Evolutionary conservation across 2,329 filamentous ascomycete species (phyloP), one percentile per base, ranked within the genome.

Genomic region (Paraphaeosphaeria sporulosa): DNA sequence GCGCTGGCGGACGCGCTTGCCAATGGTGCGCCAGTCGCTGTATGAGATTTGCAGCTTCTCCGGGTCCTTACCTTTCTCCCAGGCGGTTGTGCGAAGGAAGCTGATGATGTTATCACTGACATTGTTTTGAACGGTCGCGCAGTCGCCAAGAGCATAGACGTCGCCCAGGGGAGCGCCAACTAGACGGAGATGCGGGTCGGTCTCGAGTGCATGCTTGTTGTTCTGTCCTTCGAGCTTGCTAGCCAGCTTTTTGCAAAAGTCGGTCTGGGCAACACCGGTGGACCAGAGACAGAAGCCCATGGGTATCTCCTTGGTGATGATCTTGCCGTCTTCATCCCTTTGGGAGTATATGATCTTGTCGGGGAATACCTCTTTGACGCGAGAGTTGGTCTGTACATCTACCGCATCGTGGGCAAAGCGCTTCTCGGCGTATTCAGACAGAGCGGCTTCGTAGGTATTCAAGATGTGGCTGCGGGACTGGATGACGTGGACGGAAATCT

Each of bases 281-380:
- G 95, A 98, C 95, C 95, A 99, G 15, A 99, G 84, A 71, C 95
- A 98, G 81, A 99, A 97, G 30, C 93, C 95, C 83, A 93, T 94
- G 0, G 95, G 94, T 0, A 99, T 87, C 71, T 99, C 95, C 77
- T 99, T 99, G 25, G 89, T 90, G n/a, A 97, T 70, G 0, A 89
- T 78, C 32, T 88, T 86, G 46, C 93, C 93, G 56, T 93, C 83
- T 3, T 91, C 86, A 51, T 84, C 84, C 72, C 92, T 90, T 76
- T 99, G 94, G 0, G 90, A 91, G 80, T 97, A 99, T 25, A 97
- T 79, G 61, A 99, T 97, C 71, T 87, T 91, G 76, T 98, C 93
- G 0, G 86, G 78, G 46, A 85, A 85, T 17, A 99, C 93, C 77
- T 97, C 94, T 78, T 94, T 92, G 21, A 99, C 95, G 61, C 95